phyloP scores from a whole-genome alignment of 345 rosid species.

The Eucalyptus pauciflora region DNA sequence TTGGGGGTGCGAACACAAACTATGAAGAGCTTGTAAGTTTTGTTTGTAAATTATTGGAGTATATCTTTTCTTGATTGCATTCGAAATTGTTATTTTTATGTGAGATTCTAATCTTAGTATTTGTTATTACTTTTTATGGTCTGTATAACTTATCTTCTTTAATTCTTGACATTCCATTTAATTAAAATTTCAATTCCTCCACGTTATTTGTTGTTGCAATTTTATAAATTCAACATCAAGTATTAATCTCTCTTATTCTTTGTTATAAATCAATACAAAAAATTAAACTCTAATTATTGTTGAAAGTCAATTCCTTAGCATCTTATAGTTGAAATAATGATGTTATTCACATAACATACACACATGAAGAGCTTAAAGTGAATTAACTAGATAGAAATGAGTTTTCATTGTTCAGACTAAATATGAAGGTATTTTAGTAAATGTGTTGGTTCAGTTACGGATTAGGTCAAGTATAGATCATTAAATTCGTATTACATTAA shows the following conservation, averaged over 20 bases:
- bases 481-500: too few species aligned
- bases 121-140: background rate
- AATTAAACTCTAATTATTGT: background rate
- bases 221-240: background rate
- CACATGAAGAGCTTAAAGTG: background rate
- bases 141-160: background rate
- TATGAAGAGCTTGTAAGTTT: background rate
- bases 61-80: background rate
- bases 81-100: background rate
- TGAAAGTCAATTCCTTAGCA: background rate
- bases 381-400: background rate
- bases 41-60: background rate
- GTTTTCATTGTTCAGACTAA: background rate
- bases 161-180: background rate
- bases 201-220: background rate
- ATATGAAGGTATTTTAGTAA: background rate
- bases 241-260: background rate
- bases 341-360: background rate
- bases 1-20: too few species aligned
- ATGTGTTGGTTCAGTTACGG: accelerated
- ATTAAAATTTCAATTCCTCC: background rate
- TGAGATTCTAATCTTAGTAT: background rate
- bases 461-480: background rate
- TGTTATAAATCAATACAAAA: background rate
- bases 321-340: background rate